A percentile compares a stretch with the other conserved stretches of the same genome.
Conservation (phyloP, 2,329 filamentous ascomycete genomes). For the Sporothrix brasiliensis region DNA sequence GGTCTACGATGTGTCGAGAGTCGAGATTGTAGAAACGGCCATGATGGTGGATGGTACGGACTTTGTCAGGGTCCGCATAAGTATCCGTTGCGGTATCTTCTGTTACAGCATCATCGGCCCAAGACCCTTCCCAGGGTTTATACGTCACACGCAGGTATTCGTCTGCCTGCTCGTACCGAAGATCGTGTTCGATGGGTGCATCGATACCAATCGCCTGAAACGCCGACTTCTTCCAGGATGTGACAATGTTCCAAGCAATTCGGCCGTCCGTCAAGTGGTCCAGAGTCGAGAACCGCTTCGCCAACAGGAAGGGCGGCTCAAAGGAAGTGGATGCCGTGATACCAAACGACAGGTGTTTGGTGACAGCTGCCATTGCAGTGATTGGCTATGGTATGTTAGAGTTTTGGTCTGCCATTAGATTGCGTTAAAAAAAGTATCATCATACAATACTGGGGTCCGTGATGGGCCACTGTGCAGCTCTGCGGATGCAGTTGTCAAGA, state of each 20-base stretch:
- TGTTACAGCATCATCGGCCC: slow-evolving; percentile 34
- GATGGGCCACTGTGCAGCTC: slow-evolving; percentile 66
- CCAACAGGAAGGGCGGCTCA: slow-evolving; percentile 33
- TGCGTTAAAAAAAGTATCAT: neutral
- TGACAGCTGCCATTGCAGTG: slow-evolving; percentile 36
- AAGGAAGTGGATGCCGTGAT: slow-evolving; percentile 34
- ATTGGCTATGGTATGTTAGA: slow-evolving; percentile 29
- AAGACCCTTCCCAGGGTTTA: slow-evolving; percentile 36
- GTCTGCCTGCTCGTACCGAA: slow-evolving; percentile 37
- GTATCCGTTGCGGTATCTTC: slow-evolving; percentile 23
- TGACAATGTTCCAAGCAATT: slow-evolving; percentile 38
- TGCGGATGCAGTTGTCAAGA: slow-evolving; percentile 62
- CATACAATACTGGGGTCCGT: slow-evolving; percentile 62
- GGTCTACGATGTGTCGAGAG: slow-evolving; percentile 32
- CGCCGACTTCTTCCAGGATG: slow-evolving; percentile 35
- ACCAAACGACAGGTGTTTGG: slow-evolving; percentile 35
- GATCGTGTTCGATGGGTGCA: slow-evolving; percentile 35
- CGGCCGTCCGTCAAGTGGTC: slow-evolving; percentile 35
- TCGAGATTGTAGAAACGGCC: slow-evolving; percentile 25
- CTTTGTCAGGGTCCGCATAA: slow-evolving; percentile 30
- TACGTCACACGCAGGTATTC: slow-evolving; percentile 37
- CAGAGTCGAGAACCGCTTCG: slow-evolving; percentile 34
- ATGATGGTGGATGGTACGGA: slow-evolving; percentile 33
- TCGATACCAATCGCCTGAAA: slow-evolving; percentile 35
- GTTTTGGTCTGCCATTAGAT: neutral